phyloP scores from a whole-genome alignment of 2,329 filamentous ascomycete genomes.

The Cladosporium velox region DNA sequence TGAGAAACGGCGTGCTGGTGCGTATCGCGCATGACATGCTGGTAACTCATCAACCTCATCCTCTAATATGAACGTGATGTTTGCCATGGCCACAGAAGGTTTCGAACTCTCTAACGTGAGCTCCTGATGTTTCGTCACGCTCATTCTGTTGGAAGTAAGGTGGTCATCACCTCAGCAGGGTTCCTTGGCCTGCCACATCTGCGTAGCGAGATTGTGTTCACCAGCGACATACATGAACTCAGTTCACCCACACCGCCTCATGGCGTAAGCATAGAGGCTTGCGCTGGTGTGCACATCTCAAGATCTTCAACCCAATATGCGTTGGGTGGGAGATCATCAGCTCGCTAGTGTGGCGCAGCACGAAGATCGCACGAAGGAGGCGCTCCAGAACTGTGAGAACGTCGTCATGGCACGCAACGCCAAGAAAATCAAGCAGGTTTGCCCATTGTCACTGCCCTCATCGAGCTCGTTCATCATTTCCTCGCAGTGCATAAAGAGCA shows the following conservation, averaged over 20 bases:
- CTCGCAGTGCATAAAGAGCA: not conserved
- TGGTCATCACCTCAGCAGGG: too few relatives aligned
- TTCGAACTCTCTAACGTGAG: not conserved
- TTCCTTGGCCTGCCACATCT: too few relatives aligned
- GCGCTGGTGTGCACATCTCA: not conserved
- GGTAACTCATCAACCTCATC: not conserved
- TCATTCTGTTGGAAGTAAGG: too few relatives aligned
- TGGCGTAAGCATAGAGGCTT: not conserved
- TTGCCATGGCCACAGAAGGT: not conserved
- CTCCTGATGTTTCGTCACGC: not conserved
- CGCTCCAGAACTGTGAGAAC: not conserved
- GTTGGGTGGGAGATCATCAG: not conserved
- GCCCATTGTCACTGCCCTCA: not conserved
- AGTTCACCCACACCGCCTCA: not conserved
- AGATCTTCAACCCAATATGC: not conserved
- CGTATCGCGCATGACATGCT: not conserved
- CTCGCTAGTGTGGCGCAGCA: conserved; percentile 7
- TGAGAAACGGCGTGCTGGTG: not conserved
- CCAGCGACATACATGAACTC: not conserved
- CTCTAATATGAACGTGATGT: not conserved
- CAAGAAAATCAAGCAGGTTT: conserved; percentile 3
- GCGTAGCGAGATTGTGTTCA: not conserved
- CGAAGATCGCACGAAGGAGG: not conserved
- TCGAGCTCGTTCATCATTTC: not conserved
- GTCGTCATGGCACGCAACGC: conserved; percentile 1